Base-by-base conservation (phyloP, 2,329 filamentous ascomycete genomes). In the Tolypocladium album region DNA sequence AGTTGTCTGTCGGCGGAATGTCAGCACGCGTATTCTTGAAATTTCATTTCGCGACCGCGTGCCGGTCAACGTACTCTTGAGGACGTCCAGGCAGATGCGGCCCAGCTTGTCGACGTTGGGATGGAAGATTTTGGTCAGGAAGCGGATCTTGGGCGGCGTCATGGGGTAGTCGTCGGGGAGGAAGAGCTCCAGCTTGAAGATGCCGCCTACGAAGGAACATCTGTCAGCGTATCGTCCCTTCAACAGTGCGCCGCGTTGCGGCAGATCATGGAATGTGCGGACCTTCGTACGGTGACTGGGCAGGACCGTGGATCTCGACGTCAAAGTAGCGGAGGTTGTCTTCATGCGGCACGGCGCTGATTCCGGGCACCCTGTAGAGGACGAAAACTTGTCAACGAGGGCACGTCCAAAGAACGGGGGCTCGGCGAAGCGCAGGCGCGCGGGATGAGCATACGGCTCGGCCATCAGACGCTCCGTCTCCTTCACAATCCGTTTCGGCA, bases 311-410 rank as follows among this genome's bases (percentile, higher is more conserved):
- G 71, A 99, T 97, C 69, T 90, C 91, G 67, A 99, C 95, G 74
- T 99, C 95, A 70, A 99, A 99, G 77, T 99, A 99, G 67, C 94
- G 86, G 61, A 97, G 84, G 76, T 99, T 99, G 69, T 99, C 94
- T 69, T 97, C 92, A 74, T 97, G 94, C 56, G 95, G 95, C 58
- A 95, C 82, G 57, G 94, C 94, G 70, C 90, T 96, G 77, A 99
- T 99, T 63, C 94, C 94, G 38, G 93, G 92, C 39, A 99, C 94
- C 64, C 92, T 97, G 70, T 61, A 63, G 47, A 42, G 63, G 52
- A 57, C 59, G 52, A 61, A 36, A 38, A 52, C 55, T 56, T 61
- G 61, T 69, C 61, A 70, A 69, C 57, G 43, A 53, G 7, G 38
- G 50, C 47, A 17, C 2, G 59, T n/a, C n/a, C 40, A n/a, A 17